Evolutionary conservation across 345 rosid species (phyloP).

Genomic region (Brassica cretica): DNA sequence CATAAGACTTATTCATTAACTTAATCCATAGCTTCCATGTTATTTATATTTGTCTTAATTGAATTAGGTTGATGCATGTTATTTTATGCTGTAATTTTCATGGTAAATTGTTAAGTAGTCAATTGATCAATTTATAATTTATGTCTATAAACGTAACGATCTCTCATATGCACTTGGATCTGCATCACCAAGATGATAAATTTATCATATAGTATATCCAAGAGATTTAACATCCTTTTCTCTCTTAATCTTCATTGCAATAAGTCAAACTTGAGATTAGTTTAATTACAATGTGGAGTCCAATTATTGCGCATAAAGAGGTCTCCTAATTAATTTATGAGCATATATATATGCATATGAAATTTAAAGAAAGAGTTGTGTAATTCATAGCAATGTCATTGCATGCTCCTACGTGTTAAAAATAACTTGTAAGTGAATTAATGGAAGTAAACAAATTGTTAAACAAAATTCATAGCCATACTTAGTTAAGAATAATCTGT

Average conservation of each 20-base stretch:
- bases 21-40: conserved; percentile 20
- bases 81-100: conserved; percentile 32
- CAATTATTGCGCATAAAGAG: conserved; percentile 23
- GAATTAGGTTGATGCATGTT: conserved; percentile 28
- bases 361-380: neutral
- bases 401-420: neutral
- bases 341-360: neutral
- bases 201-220: conserved; percentile 32
- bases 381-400: neutral
- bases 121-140: conserved; percentile 31
- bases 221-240: conserved; percentile 37
- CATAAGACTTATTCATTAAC: conserved; percentile 15
- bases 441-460: conserved; percentile 6
- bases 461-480: neutral
- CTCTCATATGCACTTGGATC: conserved; percentile 38
- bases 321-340: neutral
- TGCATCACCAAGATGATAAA: conserved; percentile 39
- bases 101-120: conserved; percentile 30
- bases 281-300: conserved; percentile 11
- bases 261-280: conserved; percentile 34
- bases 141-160: conserved; percentile 28
- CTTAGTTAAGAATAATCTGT: neutral
- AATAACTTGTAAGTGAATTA: conserved; percentile 16
- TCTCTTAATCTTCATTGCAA: conserved; percentile 39
- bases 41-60: neutral